Base-by-base conservation (phyloP, 495 filamentous ascomycete species). In the Neurospora intermedia region DNA sequence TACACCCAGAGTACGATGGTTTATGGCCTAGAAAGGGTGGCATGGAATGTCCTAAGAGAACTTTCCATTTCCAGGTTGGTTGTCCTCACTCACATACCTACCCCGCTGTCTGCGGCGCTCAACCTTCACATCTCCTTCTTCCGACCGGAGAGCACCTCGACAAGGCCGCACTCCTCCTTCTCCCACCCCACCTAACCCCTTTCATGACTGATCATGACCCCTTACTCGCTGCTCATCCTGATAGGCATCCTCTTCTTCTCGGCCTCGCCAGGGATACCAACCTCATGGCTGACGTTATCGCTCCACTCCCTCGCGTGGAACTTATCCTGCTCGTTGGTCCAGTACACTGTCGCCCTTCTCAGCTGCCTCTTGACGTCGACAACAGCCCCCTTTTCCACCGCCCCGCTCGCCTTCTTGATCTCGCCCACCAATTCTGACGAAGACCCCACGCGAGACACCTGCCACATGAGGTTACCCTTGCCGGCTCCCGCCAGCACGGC, bases 301-400 rank as follows among this genome's bases (percentile, higher is more conserved):
- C 91, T 84, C 94, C 94, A 97, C 9, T 79, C 75, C 76, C 83
- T 76, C 27, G 92, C 94, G 81, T 84, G 91, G 70, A 88, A 85
- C 38, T 86, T 85, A 82, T 94, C 90, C 70, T 87, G 78, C 40
- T 89, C 75, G 81, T 94, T 85, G 8, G 81, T 84, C 94, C 94
- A 97, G 79, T 88, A 87, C 39, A 97, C 76, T 11, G 81, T 82
- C 6, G 81, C 81, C 77, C 78, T 79, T 41, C 87, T 70, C 31
- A 84, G 77, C 70, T 75, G 73, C 74, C 78, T 75, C 35, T 62
- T 66, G 42, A 69, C 39, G n/a, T 73, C 69, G 73, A 73, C 46
- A 73, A 39, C 70, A 6, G 31, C 72, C 41, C 40, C 20, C 59
- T 71, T 72, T 43, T 74, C 82, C 76, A 48, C 70, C 31, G 78